Conservation (phyloP, 2,329 filamentous ascomycete species). For the Xylariales sp. region DNA sequence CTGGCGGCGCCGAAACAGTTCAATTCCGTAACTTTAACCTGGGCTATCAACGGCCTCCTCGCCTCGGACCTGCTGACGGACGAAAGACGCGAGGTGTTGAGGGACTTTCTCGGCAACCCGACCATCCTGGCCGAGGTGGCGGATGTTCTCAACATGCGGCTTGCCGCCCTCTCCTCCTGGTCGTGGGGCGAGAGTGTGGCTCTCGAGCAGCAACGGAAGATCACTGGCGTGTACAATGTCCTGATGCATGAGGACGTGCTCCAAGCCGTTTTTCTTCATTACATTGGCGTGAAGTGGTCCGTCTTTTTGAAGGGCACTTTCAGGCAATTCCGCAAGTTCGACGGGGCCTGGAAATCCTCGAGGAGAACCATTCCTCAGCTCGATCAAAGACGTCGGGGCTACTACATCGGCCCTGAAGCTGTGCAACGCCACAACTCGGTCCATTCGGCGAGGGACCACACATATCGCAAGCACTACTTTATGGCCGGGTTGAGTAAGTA, state of each 20-base stretch:
- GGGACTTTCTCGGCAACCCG: constrained; percentile 56
- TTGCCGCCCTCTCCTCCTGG: constrained; percentile 59
- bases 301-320: constrained; percentile 57
- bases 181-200: constrained; percentile 58
- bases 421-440: constrained; percentile 39
- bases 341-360: constrained; percentile 52
- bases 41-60: constrained; percentile 57
- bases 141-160: constrained; percentile 65
- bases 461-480: constrained; percentile 57
- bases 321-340: constrained; percentile 46
- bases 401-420: constrained; percentile 52
- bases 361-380: constrained; percentile 47
- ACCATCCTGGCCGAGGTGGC: constrained; percentile 61
- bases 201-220: constrained; percentile 59
- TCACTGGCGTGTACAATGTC: constrained; percentile 62
- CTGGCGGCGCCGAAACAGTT: constrained; percentile 53
- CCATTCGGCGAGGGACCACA: constrained; percentile 47
- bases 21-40: constrained; percentile 49
- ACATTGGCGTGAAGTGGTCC: constrained; percentile 61
- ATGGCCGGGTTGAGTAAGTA: constrained; percentile 54
- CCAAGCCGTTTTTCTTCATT: constrained; percentile 63
- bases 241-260: constrained; percentile 65
- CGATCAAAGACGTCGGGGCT: constrained; percentile 48
- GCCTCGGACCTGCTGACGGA: constrained; percentile 58
- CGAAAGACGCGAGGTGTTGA: constrained; percentile 56